Evolutionary conservation across 805 yeast species (phyloP).

Genomic region (Tetrapisispora fleetii): DNA sequence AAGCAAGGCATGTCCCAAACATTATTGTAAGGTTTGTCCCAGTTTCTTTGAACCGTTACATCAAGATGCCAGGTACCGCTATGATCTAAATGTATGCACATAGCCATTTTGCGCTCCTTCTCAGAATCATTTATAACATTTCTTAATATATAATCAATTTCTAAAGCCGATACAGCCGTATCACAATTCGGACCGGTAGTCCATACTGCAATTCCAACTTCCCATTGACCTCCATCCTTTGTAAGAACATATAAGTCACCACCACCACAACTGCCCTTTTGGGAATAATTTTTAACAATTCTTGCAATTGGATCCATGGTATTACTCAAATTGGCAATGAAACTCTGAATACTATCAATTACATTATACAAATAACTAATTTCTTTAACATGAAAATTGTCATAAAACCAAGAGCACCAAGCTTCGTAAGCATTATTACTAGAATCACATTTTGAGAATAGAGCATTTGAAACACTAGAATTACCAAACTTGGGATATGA

Average conservation of each 20-base stretch:
- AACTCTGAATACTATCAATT: background rate
- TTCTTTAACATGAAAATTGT: too few species aligned
- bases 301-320: background rate
- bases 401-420: too few species aligned
- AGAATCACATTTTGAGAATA: too few species aligned
- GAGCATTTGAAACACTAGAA: too few species aligned
- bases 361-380: background rate
- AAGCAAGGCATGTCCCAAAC: slow-evolving; percentile 5
- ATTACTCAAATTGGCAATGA: background rate
- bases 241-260: slow-evolving; percentile 1
- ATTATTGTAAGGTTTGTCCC: background rate
- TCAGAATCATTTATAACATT: slow-evolving; percentile 1
- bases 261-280: slow-evolving; percentile 1
- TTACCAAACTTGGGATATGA: too few species aligned
- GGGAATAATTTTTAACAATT: background rate
- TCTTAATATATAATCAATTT: background rate
- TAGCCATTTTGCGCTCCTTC: slow-evolving; percentile 1
- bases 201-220: slow-evolving; percentile 2
- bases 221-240: slow-evolving; percentile 5
- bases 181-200: slow-evolving; percentile 4
- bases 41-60: slow-evolving; percentile 2
- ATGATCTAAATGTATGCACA: slow-evolving; percentile 4
- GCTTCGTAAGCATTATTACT: too few species aligned
- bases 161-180: slow-evolving; percentile 1
- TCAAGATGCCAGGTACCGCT: slow-evolving; percentile 4